Evolutionary conservation across 176 grass and related monocot species (phyloP), one percentile per base, ranked within the genome.

Genomic region (Oryza punctata): DNA sequence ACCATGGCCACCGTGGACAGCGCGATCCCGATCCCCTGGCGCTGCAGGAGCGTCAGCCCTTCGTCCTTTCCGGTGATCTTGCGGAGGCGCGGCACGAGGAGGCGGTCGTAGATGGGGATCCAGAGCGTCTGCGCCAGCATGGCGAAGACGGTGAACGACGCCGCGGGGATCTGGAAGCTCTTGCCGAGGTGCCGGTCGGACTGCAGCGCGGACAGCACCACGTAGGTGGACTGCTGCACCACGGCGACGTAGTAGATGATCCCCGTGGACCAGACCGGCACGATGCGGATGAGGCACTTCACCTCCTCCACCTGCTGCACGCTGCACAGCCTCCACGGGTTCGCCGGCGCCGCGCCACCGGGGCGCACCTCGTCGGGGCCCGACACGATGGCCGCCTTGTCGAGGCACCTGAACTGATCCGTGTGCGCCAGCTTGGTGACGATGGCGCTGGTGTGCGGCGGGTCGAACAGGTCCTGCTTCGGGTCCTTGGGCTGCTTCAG

Each of bases 221-320:
- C 92, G 81, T 97, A 97, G 19, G 94, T 94, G 30, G 87, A 88
- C 85, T 97, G 94, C 81, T 97, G 94, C 74, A 91, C 92, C 2
- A 97, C 89, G 65, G 94, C 92, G 14, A 97, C 88, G 88, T 97
- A 97, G 87, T 85, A 97, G 75, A 97, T 92, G 69, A 94, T 90
- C 52, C 94, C 94, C 6, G 94, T 92, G 3, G 94, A 90, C 94
- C 94, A 97, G 12, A 97, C 85, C 0, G 94, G 92, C 23, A 90
- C 89, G 79, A 97, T 94, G 10, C 94, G 88, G 73, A 94, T 71
- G 46, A 97, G 77, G 82, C 94, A 97, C 67, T 97, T 97, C 2
- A 94, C 91, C 79, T 97, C 92, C 91, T 97, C 94, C 26, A 97
- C 92, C 76, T 97, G 94, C 87, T 97, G 94, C 65, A 97, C 49